A percentile compares a stretch with the other conserved stretches of the same genome.
Evolutionary conservation across 179 eudicot genomes (phyloP).

Genomic region (Sideroxylon spinosum): DNA sequence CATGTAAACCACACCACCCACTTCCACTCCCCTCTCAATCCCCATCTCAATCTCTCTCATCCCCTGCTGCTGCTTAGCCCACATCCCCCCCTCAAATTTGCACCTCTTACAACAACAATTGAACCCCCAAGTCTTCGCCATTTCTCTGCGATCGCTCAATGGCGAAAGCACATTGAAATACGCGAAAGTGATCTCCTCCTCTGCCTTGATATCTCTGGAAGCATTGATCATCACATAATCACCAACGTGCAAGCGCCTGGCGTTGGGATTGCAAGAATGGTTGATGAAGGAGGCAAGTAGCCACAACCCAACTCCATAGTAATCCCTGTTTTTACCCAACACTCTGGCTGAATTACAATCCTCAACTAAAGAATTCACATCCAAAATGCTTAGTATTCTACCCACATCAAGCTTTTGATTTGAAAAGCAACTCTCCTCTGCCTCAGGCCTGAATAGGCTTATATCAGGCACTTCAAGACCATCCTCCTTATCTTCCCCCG

Average conservation of each 20-base stretch:
- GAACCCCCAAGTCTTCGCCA: slow-evolving; percentile 73
- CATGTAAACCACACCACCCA: slow-evolving; percentile 48
- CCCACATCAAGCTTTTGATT: slow-evolving; percentile 33
- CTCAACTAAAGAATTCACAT: slow-evolving; percentile 80
- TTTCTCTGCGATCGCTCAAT: slow-evolving; percentile 42
- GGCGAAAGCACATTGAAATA: slow-evolving; percentile 68
- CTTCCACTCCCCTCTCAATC: slow-evolving; percentile 52
- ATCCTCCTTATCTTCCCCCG: slow-evolving; percentile 69
- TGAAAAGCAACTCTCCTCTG: slow-evolving; percentile 11
- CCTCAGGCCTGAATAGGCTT: slow-evolving; percentile 51
- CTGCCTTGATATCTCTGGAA: slow-evolving; percentile 66
- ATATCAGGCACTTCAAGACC: slow-evolving; percentile 52
- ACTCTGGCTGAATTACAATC: slow-evolving; percentile 64
- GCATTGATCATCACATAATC: slow-evolving; percentile 65
- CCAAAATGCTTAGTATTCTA: slow-evolving; percentile 51
- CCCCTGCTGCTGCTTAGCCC: slow-evolving; percentile 40
- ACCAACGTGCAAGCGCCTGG: slow-evolving; percentile 68
- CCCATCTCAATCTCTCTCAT: slow-evolving; percentile 55
- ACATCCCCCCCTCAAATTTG: slow-evolving; percentile 43
- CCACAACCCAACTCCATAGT: slow-evolving; percentile 86
- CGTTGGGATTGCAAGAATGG: slow-evolving; percentile 77
- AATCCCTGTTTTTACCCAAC: slow-evolving; percentile 57
- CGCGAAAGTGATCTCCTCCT: slow-evolving; percentile 75
- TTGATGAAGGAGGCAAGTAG: slow-evolving; percentile 68
- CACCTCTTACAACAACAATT: slow-evolving; percentile 67